Base-by-base conservation (phyloP, 495 filamentous ascomycete species). In the Penicillium cinerascens region DNA sequence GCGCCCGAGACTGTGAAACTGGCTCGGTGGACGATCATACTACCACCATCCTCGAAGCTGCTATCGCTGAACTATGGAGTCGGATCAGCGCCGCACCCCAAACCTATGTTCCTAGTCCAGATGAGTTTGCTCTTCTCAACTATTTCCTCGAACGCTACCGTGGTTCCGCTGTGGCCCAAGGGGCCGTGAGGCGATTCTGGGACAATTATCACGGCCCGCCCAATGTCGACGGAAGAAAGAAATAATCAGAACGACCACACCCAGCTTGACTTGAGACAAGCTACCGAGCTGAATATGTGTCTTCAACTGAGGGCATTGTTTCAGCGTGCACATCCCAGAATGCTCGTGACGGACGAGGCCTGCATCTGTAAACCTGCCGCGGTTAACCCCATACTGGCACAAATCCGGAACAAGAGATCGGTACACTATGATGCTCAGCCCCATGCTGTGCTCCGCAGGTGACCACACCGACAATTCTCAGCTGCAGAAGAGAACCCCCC, bases 41-140 rank as follows among this genome's bases (percentile, higher is more conserved):
- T 41, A 63, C 61, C 22, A 58, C 60, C 13, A 73, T 79, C 35
- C 79, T 93, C 21, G 79, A 86, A 51, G 54, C 56, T 22, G 81
- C 81, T 20, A 67, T 89, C 18, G 52, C 58, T 3, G 73, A 78
- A 22, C 73, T 91, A 42, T 90, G 86, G 87, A 58, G 51, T 6
- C 83, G 76, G 49, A 72, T 93, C 22, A 55, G 82, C 46, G 71
- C 70, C 4, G 67, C 82, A 35, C 85, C 82, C 4, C 68, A 79
- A n/a, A 65, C 65, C 7, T 91, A 89, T 65, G 60, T 91, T 15
- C 80, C 92, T 68, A 80, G 68, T 9, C 72, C 75, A 46, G 79
- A 87, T 58, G 87, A 93, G 63, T 91, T 90, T 55, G 79, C 86
- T 15, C 73, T 93, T 23, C 90, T 91, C 78, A 92, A 75, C 66